Conservation (phyloP, 768 basidiomycete species). For the Mycena albidolilacea region DNA sequence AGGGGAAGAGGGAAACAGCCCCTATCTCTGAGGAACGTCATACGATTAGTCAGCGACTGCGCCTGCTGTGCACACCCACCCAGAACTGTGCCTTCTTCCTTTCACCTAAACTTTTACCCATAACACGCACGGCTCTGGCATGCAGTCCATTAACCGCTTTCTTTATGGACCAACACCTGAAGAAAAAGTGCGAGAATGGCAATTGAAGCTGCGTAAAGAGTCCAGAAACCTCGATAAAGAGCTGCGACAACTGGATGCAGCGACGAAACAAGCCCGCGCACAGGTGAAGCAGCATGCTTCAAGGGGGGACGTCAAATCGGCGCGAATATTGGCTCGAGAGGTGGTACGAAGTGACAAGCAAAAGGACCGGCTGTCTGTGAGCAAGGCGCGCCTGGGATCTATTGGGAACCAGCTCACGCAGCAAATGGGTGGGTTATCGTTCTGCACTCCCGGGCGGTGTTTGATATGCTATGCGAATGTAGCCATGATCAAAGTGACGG, state of each 20-base stretch:
- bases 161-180: constrained; percentile 97
- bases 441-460: not conserved
- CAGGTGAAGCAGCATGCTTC: constrained; percentile 91
- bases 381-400: constrained; percentile 93
- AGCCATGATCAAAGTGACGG: constrained; percentile 98
- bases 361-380: constrained; percentile 91
- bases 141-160: constrained; percentile 94
- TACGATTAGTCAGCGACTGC: not conserved
- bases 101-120: not conserved
- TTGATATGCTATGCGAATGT: constrained; percentile 10
- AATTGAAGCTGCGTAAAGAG: constrained; percentile 86
- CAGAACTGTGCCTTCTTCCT: constrained; percentile 10
- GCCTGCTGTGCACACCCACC: too few relatives aligned
- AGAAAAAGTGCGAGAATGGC: constrained; percentile 94
- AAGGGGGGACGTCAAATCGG: constrained; percentile 94
- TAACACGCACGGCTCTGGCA: constrained; percentile 45
- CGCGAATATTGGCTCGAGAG: constrained; percentile 92
- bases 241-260: constrained; percentile 93
- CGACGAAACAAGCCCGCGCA: constrained; percentile 83
- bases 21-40: constrained; percentile 24
- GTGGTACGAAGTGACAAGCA: constrained; percentile 97
- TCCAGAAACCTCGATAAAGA: constrained; percentile 91
- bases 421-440: constrained; percentile 82
- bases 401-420: constrained; percentile 92
- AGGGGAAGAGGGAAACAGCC: not conserved